Conservation (phyloP, 2,329 filamentous ascomycete genomes). For the Fusarium xyrophilum region DNA sequence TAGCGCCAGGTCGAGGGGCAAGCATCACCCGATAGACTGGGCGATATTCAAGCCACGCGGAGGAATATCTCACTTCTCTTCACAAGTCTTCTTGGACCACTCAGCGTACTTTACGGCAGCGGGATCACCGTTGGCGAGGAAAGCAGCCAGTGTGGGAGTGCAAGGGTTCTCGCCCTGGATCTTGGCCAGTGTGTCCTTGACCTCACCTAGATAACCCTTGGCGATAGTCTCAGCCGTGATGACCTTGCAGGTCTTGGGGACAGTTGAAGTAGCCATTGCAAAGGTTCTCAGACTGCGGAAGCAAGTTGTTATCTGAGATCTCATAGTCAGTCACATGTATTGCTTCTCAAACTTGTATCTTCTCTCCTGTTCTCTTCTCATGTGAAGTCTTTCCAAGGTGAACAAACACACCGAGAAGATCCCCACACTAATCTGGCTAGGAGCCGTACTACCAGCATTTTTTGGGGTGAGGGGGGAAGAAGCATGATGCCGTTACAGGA, state of each 20-base stretch:
- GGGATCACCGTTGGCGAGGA: conserved; percentile 90
- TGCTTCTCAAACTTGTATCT: neutral
- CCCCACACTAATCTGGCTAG: conserved; percentile 34
- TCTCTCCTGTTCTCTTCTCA: neutral
- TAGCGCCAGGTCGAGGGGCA: conserved; percentile 33
- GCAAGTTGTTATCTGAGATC: conserved; percentile 14
- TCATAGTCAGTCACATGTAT: conserved; percentile 20
- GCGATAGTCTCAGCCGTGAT: conserved; percentile 88
- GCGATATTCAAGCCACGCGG: conserved; percentile 23
- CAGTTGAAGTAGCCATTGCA: conserved; percentile 45
- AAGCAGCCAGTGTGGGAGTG: conserved; percentile 83
- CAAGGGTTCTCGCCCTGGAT: conserved; percentile 63
- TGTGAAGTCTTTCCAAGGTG: conserved; percentile 15
- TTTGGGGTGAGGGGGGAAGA: conserved; percentile 7
- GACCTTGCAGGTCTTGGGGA: conserved; percentile 84
- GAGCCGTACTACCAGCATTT: conserved; percentile 21
- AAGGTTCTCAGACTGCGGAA: conserved; percentile 12
- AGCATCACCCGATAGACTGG: conserved; percentile 30
- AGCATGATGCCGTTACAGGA: conserved; percentile 13
- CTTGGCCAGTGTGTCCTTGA: conserved; percentile 75
- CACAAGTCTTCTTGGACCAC: conserved; percentile 95
- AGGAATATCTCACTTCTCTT: conserved; percentile 79
- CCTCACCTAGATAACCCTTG: conserved; percentile 79
- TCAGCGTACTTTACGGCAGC: conserved; percentile 93
- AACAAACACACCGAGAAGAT: conserved; percentile 19